A percentile compares a stretch with the other conserved stretches of the same genome.
Conservation (phyloP, 192 early-diverging fungal species). For the Rhizophagus clarus region DNA sequence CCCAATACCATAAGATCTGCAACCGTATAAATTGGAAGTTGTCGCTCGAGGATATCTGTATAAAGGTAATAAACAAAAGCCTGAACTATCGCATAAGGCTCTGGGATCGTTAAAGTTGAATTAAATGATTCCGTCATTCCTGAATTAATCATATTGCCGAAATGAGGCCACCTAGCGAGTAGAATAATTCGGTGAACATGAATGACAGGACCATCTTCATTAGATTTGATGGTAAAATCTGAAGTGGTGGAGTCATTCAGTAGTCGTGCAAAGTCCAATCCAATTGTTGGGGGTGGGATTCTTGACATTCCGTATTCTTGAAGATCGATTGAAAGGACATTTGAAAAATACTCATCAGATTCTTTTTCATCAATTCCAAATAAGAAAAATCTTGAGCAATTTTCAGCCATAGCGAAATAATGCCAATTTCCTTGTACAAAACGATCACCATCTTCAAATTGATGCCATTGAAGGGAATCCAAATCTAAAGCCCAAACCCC, state of each 20-base stretch:
- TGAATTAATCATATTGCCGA: slow-evolving; percentile 53
- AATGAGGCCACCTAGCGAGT: slow-evolving; percentile 66
- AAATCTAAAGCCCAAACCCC: slow-evolving; percentile 66
- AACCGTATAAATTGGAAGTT: slow-evolving; percentile 40
- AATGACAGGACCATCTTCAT: slow-evolving; percentile 46
- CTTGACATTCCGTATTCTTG: slow-evolving; percentile 55
- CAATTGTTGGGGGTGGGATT: slow-evolving; percentile 54
- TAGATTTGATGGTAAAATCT: slow-evolving; percentile 53
- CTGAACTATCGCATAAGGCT: slow-evolving; percentile 50
- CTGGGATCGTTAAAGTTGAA: slow-evolving; percentile 50
- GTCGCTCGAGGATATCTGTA: slow-evolving; percentile 53
- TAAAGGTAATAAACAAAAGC: slow-evolving; percentile 62
- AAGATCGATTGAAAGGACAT: slow-evolving; percentile 57
- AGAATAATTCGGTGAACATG: slow-evolving; percentile 61
- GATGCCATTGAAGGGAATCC: slow-evolving; percentile 56
- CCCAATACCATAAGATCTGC: slow-evolving; percentile 62
- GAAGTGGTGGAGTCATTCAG: slow-evolving; percentile 46
- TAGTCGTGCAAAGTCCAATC: slow-evolving; percentile 48
- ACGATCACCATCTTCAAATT: slow-evolving; percentile 27
- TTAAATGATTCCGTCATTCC: slow-evolving; percentile 58
- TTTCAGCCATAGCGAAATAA: slow-evolving; percentile 59
- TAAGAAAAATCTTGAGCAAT: slow-evolving; percentile 51
- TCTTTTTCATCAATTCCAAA: slow-evolving; percentile 59
- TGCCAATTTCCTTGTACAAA: slow-evolving; percentile 54
- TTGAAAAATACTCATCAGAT: slow-evolving; percentile 61